Conservation (phyloP, 2,329 filamentous ascomycete genomes). For the Fusarium sp. region DNA sequence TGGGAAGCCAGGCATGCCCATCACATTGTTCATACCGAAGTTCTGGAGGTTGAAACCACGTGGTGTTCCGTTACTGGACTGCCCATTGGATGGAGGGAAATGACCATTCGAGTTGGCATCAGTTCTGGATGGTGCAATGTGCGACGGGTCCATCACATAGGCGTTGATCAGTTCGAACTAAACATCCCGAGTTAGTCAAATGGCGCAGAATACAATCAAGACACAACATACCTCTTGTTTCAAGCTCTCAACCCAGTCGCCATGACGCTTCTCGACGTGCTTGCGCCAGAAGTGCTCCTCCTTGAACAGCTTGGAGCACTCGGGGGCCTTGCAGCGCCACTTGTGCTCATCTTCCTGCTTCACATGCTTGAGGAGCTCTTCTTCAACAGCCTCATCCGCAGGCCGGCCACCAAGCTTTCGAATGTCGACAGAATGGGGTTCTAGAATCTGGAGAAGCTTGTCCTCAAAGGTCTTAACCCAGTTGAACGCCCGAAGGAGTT, state of each 20-base stretch:
- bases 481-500: slow-evolving; percentile 94
- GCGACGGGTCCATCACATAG: slow-evolving; percentile 93
- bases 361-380: slow-evolving; percentile 87
- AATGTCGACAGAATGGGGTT: slow-evolving; percentile 88
- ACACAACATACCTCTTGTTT: slow-evolving; percentile 79
- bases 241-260: slow-evolving; percentile 85
- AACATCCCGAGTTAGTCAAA: slow-evolving; percentile 32
- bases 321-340: slow-evolving; percentile 94
- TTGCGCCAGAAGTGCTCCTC: slow-evolving; percentile 98
- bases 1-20: slow-evolving; percentile 71
- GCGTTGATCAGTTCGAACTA: slow-evolving; percentile 91
- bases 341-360: slow-evolving; percentile 99
- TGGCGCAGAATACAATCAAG: not conserved
- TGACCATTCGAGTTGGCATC: slow-evolving; percentile 97
- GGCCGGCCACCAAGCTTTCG: slow-evolving; percentile 91
- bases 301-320: slow-evolving; percentile 97
- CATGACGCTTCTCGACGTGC: slow-evolving; percentile 95
- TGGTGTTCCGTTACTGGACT: slow-evolving; percentile 84
- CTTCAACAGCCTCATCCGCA: slow-evolving; percentile 85
- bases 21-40: slow-evolving; percentile 71
- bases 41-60: slow-evolving; percentile 90
- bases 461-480: slow-evolving; percentile 99
- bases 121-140: slow-evolving; percentile 92
- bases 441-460: slow-evolving; percentile 91
- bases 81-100: slow-evolving; percentile 84